Evolutionary conservation across 805 yeast species (phyloP), one percentile per base, ranked within the genome.

Genomic region (Hanseniaspora singularis): DNA sequence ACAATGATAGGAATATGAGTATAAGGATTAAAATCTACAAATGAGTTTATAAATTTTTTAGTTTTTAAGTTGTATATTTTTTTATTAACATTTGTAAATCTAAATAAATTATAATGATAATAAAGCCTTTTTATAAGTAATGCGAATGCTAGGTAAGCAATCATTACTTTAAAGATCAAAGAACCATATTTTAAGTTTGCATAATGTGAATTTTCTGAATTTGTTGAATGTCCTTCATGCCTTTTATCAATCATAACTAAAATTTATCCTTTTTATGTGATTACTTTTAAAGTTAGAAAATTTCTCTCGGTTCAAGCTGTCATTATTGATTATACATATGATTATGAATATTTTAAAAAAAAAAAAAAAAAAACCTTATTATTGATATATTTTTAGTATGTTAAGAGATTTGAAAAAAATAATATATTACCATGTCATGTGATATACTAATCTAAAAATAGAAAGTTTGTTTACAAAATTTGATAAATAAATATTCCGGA

Each of bases 111-210:
- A n/a, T 12, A 18, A n/a, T 31, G 14, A 19, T 22, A 19, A 22
- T 33, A 24, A 10, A 33, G 10, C 23, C 23, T 33, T 5, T 39
- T 46, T 6, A 34, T 11, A 15, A 20, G 15, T 1, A 61, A 58
- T 11, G 74, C 54, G 20, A 60, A 55, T 0, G 59, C 22, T 0
- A 74, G 49, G 50, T 75, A 74, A 0, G 65, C 38, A 0, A 69
- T 39, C 1, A 77, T 64, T 3, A 74, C 46, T 1, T 63, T 54
- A 6, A 79, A 57, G 0, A 76, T 58, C 11, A 70, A 54, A 53
- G 76, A 74, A 0, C 89, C 92, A 55, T 74, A 81, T 40, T 71
- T 70, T 38, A 77, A 54, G 55, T 81, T 81, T 34, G 71, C 72
- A 47, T 53, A 67, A 55, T 81, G 87, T 32, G 69, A 69, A 22